Evolutionary conservation across 768 basidiomycete species (phyloP).

Genomic region (Suillus lakei): DNA sequence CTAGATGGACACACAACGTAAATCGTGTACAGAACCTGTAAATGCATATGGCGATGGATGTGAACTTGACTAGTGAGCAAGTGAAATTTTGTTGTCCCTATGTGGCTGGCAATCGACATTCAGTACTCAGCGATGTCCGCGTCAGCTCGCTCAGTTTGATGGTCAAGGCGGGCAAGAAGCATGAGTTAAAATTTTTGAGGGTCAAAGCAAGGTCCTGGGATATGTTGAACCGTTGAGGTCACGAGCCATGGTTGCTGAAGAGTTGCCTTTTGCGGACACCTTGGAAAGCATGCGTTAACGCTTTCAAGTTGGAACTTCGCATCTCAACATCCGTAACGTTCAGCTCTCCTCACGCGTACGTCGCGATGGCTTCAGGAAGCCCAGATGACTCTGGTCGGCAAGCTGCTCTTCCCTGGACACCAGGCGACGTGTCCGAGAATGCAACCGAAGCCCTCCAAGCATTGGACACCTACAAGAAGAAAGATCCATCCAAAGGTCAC

Average conservation of each 20-base stretch:
- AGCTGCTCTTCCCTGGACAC: slow-evolving; percentile 35
- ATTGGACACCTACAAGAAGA: slow-evolving; percentile 86
- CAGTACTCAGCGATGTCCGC: too few species aligned
- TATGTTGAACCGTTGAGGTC: too few species aligned
- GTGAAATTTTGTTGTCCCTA: too few species aligned
- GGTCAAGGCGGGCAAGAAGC: too few species aligned
- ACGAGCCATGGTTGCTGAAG: not conserved
- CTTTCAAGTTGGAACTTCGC: not conserved
- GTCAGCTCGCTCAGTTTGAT: too few species aligned
- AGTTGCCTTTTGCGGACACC: not conserved
- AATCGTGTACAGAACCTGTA: too few species aligned
- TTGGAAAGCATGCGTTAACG: not conserved
- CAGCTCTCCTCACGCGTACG: slow-evolving; percentile 4
- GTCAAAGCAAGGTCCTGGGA: too few species aligned
- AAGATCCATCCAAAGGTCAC: slow-evolving; percentile 78
- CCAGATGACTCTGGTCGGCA: slow-evolving; percentile 40
- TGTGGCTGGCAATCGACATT: too few species aligned
- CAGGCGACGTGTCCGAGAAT: slow-evolving; percentile 36
- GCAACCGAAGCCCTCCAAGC: slow-evolving; percentile 64
- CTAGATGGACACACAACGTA: too few species aligned
- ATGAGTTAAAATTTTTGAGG: too few species aligned
- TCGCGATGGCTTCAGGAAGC: slow-evolving; percentile 34
- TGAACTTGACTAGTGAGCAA: too few species aligned
- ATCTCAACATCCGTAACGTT: not conserved
- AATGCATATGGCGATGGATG: too few species aligned